Evolutionary conservation across 2,329 filamentous ascomycete genomes (phyloP).

Genomic region (Esteya vermicola): DNA sequence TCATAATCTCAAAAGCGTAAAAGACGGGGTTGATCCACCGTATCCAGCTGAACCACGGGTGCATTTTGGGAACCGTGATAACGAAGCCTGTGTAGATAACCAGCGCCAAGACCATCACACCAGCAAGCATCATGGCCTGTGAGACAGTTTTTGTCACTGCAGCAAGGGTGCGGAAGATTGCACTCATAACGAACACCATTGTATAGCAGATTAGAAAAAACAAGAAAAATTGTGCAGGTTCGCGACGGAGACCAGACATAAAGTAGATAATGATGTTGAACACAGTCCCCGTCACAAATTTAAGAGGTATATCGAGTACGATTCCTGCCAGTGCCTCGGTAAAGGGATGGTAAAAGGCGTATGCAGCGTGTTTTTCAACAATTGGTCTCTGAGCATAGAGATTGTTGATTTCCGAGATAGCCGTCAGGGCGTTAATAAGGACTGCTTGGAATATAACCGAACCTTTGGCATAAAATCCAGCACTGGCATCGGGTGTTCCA

Average conservation of each 20-base stretch:
- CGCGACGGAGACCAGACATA: slow-evolving; percentile 65
- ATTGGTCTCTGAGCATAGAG: slow-evolving; percentile 81
- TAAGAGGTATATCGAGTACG: slow-evolving; percentile 74
- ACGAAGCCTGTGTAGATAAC: slow-evolving; percentile 60
- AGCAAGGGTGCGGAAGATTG: slow-evolving; percentile 70
- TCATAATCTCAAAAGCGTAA: slow-evolving; percentile 66
- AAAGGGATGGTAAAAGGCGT: slow-evolving; percentile 79
- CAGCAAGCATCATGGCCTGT: slow-evolving; percentile 45
- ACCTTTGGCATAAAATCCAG: slow-evolving; percentile 44
- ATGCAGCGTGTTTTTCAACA: slow-evolving; percentile 77
- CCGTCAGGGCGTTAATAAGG: slow-evolving; percentile 71
- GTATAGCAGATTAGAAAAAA: slow-evolving; percentile 65
- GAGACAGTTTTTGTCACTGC: slow-evolving; percentile 56
- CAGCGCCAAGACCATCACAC: slow-evolving; percentile 47
- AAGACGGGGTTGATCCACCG: slow-evolving; percentile 65
- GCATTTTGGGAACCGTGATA: slow-evolving; percentile 50
- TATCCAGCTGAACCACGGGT: slow-evolving; percentile 69
- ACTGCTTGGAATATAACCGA: slow-evolving; percentile 77
- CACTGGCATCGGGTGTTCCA: slow-evolving; percentile 9
- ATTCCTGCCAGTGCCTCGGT: slow-evolving; percentile 77
- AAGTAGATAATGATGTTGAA: slow-evolving; percentile 82
- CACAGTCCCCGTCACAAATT: slow-evolving; percentile 54
- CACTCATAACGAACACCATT: slow-evolving; percentile 65
- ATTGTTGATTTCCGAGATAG: slow-evolving; percentile 69
- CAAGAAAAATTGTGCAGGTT: slow-evolving; percentile 68